These are phyloP conservation scores for Nothophytophthora sp. DNA, from an alignment of 352 stramenopile species.

Conservation along the genomic window DNA sequence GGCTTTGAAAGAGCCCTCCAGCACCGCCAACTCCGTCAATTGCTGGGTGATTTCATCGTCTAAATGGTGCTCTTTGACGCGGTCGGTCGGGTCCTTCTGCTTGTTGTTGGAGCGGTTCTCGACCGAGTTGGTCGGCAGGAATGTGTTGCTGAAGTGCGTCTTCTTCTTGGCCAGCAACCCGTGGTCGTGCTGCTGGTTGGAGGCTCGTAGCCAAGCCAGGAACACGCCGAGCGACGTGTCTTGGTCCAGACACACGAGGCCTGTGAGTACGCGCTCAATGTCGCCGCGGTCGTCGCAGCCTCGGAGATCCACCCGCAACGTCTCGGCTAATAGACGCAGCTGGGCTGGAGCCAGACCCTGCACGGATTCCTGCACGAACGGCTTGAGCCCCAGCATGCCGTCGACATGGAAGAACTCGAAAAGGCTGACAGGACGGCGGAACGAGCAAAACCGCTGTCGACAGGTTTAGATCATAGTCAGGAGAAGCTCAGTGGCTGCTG, in stretches of 20 bases:
- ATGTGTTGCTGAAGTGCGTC: conserved; percentile 58
- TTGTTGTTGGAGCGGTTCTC: conserved; percentile 6
- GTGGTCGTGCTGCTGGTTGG: conserved; percentile 24
- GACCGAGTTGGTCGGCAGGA: conserved; percentile 52
- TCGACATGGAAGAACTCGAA: background rate
- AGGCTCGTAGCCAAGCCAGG: conserved; percentile 57
- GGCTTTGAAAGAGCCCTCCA: conserved; percentile 65
- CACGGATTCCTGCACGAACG: conserved; percentile 67
- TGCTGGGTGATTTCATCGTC: conserved; percentile 51
- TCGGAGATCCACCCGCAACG: conserved; percentile 61
- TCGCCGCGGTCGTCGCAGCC: conserved; percentile 59
- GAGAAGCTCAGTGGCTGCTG: too few relatives aligned
- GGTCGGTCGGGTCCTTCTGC: conserved; percentile 8
- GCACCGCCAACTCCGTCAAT: conserved; percentile 37
- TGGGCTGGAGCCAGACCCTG: conserved; percentile 43
- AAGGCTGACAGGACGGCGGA: conserved; percentile 4
- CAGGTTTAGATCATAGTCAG: too few relatives aligned
- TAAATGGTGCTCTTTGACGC: conserved; percentile 58
- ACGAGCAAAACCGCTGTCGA: conserved; percentile 11
- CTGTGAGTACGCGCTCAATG: conserved; percentile 60
- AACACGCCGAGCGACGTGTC: conserved; percentile 76
- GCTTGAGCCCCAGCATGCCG: conserved; percentile 61
- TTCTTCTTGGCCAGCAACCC: conserved; percentile 29
- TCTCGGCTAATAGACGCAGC: conserved; percentile 53
- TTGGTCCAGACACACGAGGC: conserved; percentile 69